These are phyloP conservation scores for Fusarium oligoseptatum DNA, from an alignment of 2,329 filamentous ascomycete species.

Conservation along the genomic window DNA sequence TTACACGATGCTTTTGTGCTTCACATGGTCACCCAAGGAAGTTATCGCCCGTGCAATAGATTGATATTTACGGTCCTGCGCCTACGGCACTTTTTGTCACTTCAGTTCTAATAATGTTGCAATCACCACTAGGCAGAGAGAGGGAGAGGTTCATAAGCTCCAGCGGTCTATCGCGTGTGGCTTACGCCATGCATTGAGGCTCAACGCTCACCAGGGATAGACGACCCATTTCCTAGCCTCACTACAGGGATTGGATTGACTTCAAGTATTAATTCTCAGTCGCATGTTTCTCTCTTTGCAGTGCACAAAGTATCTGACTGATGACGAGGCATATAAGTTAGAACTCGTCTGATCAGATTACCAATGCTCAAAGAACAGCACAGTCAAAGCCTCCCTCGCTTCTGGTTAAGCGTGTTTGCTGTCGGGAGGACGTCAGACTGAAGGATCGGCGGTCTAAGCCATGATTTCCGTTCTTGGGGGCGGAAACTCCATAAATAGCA, in stretches of 20 bases:
- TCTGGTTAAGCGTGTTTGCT: not conserved
- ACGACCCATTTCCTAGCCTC: not conserved
- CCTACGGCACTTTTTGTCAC: not conserved
- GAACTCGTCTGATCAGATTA: not conserved
- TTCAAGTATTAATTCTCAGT: not conserved
- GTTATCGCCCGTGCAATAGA: not conserved
- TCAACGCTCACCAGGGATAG: not conserved
- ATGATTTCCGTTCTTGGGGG: slow-evolving; percentile 11
- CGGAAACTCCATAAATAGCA: slow-evolving; percentile 4
- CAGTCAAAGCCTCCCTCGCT: not conserved
- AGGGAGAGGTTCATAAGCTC: not conserved
- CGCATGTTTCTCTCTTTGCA: not conserved
- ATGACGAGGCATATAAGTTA: not conserved
- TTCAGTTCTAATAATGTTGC: not conserved
- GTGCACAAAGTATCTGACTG: not conserved
- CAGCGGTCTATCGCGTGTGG: not conserved
- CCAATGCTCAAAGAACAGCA: not conserved
- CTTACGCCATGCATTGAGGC: slow-evolving; percentile 7
- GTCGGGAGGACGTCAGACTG: not conserved
- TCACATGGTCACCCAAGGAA: not conserved
- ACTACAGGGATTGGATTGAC: not conserved
- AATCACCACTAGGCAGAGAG: not conserved
- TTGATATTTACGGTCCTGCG: not conserved
- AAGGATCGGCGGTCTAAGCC: slow-evolving; percentile 20
- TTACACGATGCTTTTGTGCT: not conserved